Percentiles rank a stretch among this genome's conserved stretches.
These are phyloP conservation scores for Pichia sp. DNA, from an alignment of 1,139 yeast species.

Conservation along the genomic window DNA sequence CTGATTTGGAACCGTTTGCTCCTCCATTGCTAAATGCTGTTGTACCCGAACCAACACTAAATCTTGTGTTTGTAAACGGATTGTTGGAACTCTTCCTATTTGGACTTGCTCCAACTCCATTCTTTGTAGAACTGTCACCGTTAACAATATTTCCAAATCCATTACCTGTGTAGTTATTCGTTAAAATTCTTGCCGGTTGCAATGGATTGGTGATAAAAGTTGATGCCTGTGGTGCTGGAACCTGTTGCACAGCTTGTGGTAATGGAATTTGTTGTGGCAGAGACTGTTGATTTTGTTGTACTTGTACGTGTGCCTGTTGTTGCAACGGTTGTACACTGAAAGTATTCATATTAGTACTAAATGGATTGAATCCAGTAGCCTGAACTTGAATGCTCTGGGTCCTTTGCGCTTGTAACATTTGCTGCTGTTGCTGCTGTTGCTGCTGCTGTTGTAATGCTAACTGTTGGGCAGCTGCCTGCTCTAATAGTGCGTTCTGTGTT, in stretches of 20 bases:
- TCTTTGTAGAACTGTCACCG: neutral
- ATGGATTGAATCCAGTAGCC: conserved; percentile 27
- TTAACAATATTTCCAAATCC: conserved; percentile 11
- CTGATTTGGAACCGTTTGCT: conserved; percentile 7
- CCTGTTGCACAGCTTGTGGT: conserved; percentile 1
- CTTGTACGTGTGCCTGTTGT: neutral
- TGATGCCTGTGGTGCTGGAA: neutral
- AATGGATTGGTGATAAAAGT: conserved; percentile 8
- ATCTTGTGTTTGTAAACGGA: conserved; percentile 26
- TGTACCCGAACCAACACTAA: conserved; percentile 20
- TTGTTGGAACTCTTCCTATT: conserved; percentile 14
- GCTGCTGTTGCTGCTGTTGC: conserved; percentile 1
- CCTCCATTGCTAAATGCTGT: conserved; percentile 17
- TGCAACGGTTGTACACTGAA: conserved; percentile 16
- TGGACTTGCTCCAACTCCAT: conserved; percentile 1
- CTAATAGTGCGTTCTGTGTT: conserved; percentile 2
- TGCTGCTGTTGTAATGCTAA: conserved; percentile 1
- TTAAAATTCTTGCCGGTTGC: conserved; percentile 12
- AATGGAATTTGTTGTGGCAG: neutral
- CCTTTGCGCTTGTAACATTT: conserved; percentile 7
- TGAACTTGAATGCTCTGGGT: conserved; percentile 11
- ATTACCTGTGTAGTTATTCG: conserved; percentile 14
- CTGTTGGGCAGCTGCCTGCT: conserved; percentile 14
- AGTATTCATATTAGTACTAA: conserved; percentile 14
- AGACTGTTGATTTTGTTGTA: too few relatives aligned